Conservation (phyloP, 1,284 basidiomycete genomes). For the Rhodofomes roseus region DNA sequence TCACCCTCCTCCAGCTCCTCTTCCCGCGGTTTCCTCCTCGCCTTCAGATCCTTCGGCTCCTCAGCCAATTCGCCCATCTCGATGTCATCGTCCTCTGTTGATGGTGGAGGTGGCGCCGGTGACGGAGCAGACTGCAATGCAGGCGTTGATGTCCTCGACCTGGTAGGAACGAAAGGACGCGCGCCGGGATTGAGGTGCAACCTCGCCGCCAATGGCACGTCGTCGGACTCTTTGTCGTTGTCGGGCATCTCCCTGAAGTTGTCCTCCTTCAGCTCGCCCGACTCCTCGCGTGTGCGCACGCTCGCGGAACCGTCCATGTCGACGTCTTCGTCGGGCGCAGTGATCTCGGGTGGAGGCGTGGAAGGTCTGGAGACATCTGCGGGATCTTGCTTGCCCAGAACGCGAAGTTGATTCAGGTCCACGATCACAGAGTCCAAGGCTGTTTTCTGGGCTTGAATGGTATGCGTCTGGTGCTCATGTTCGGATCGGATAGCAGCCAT, state of each 20-base stretch:
- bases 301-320: conserved; percentile 33
- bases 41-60: conserved; percentile 46
- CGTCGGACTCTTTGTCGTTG: conserved; percentile 28
- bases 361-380: conserved; percentile 35
- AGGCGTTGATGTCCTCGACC: conserved; percentile 25
- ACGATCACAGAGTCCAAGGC: conserved; percentile 62
- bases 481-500: conserved; percentile 70
- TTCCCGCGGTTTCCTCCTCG: conserved; percentile 45
- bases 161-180: conserved; percentile 31
- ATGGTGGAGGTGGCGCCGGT: conserved; percentile 24
- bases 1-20: conserved; percentile 84
- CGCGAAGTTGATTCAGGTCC: conserved; percentile 56
- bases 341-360: conserved; percentile 44
- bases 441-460: conserved; percentile 62
- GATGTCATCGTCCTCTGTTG: conserved; percentile 58
- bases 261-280: conserved; percentile 35
- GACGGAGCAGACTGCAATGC: conserved; percentile 10
- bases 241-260: conserved; percentile 28
- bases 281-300: conserved; percentile 25
- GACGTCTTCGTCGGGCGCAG: conserved; percentile 31
- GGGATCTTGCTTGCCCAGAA: conserved; percentile 53
- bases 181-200: conserved; percentile 31
- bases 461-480: conserved; percentile 66
- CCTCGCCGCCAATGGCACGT: conserved; percentile 31
- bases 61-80: conserved; percentile 86